A percentile compares a stretch with the other conserved stretches of the same genome.
Conservation (phyloP, 306 rosid genomes). For the Casuarina equisetifolia region DNA sequence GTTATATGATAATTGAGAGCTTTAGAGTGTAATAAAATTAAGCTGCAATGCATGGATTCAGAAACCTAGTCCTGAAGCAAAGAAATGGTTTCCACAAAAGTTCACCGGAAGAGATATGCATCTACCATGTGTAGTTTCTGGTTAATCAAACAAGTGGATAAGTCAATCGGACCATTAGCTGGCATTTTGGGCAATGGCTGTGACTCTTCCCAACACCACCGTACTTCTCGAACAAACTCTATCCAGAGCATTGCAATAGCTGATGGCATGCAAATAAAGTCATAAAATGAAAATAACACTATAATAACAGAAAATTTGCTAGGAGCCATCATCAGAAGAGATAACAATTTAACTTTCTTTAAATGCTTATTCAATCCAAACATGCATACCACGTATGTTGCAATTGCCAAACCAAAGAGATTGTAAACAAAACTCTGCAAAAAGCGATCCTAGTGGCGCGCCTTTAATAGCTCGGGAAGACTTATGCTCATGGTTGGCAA, state of each 20-base stretch:
- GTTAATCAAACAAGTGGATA: constrained; percentile 80
- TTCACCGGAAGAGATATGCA: constrained; percentile 25
- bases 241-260: constrained; percentile 88
- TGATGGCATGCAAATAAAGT: constrained; percentile 36
- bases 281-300: constrained; percentile 33
- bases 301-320: constrained; percentile 9
- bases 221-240: constrained; percentile 93
- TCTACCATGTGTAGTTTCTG: constrained; percentile 94
- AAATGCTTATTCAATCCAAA: neutral
- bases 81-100: constrained; percentile 24
- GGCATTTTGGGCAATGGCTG: constrained; percentile 87
- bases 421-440: constrained; percentile 86
- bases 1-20: neutral
- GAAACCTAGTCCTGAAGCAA: constrained; percentile 15
- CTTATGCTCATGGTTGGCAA: constrained; percentile 54
- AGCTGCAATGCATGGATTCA: neutral
- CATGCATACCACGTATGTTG: constrained; percentile 77
- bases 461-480: constrained; percentile 75
- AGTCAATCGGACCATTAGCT: constrained; percentile 67
- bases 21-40: neutral
- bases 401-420: constrained; percentile 94
- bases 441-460: constrained; percentile 79
- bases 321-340: constrained; percentile 20
- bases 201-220: constrained; percentile 99
- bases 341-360: constrained; percentile 1